Base-by-base conservation (phyloP, 1,139 yeast genomes). In the Pichia sp. region DNA sequence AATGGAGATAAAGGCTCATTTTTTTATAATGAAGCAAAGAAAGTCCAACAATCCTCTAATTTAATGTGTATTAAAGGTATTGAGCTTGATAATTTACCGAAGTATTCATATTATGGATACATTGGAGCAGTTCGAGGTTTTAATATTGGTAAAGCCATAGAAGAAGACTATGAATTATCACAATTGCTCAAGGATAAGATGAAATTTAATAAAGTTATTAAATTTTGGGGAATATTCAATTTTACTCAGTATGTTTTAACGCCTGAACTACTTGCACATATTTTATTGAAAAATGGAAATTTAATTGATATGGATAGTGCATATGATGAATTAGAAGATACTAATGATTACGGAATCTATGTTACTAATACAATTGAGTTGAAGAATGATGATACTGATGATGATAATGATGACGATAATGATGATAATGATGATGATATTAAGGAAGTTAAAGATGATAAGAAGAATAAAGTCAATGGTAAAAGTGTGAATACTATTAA, bases 191-290 rank as follows among this genome's bases (percentile, higher is more conserved):
- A 36, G 54, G 64, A 26, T 53, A 62, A 43, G 71, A 56, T 52
- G 53, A 61, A 39, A 52, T 59, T 2, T 57, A 68, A 76, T 53
- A 65, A 68, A 16, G 76, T 80, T 0, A 63, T 82, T 4, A 65
- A 68, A 39, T 83, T 80, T 67, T 83, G 88, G 88, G 78, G 84
- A 1, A 56, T 68, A 0, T 70, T 71, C 22, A 76, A 77, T 45
- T 84, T 82, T 58, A 63, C 74, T 2, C 70, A 76, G 8, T 80
- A 78, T 56, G 80, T 83, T 0, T 62, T 84, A 24, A 81, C 86
- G 13, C 82, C 84, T 41, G 90, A 84, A 56, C 62, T 83, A 8
- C 71, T 82, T 8, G 65, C 79, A 9, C 63, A 79, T 39, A 57
- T 81, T 42, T 73, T 77, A 4, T 70, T 72, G 64, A 73, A 74